Evolutionary conservation across 805 yeast genomes (phyloP), one percentile per base, ranked within the genome.

Genomic region (Jamesozyma jinghongensis): DNA sequence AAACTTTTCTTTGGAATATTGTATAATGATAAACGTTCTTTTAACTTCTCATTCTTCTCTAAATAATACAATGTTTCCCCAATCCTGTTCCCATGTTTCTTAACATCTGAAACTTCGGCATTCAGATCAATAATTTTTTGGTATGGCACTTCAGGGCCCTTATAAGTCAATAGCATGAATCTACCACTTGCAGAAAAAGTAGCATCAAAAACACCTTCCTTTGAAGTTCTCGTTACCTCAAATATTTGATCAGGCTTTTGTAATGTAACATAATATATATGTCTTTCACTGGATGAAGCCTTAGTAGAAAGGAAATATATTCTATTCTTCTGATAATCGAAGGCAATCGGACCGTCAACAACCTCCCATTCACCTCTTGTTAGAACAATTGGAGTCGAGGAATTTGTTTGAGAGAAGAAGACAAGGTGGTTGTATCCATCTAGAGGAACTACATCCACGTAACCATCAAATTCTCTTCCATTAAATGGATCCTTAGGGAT

Each of bases 341-440:
- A 76, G 0, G 80, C 72, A 2, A 80, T 66, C 2, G 82, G 77
- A 1, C 85, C 88, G 45, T 69, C 73, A 20, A 75, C 82, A n/a
- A 92, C 94, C 60, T 92, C 98, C 95, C 95, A 92, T 1, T 72
- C 63, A 5, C 98, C 98, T 3, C 61, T 43, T 1, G 92, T 84
- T 36, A 94, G 70, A 18, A 81, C 57, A 2, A 52, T 52, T 3
- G 85, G 85, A 13, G 62, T 60, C 0, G 75, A 46, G 4, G 80
- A 59, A 19, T 71, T 67, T 2, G 86, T 76, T 4, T 95, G 92
- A 2, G 84, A 67, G 57, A 77, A 92, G 60, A 82, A 88, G 0
- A 87, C 97, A 47, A 92, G 67, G 60, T 92, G 98, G 43, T 70
- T 69, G 50, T 54, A 77, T 0, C 85, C 85, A 45, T 75, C 69